Percentiles rank a stretch among this genome's conserved stretches.
Conservation (phyloP, 148 eudicot genomes). For the Nepenthes mirabilis region DNA sequence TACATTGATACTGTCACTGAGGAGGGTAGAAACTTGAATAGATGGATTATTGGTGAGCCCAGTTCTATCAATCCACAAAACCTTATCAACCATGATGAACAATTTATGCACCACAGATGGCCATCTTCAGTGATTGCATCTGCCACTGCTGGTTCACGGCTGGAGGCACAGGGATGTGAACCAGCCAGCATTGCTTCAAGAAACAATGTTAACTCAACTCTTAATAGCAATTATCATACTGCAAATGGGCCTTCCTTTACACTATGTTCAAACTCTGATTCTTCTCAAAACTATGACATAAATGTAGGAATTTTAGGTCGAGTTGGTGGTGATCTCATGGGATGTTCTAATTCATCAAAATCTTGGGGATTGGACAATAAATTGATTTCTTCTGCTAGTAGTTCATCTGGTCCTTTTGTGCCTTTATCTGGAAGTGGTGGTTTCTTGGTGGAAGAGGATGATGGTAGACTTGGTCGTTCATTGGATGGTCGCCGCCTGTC, state of each 20-base stretch:
- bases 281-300: conserved; percentile 30
- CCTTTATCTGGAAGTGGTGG: conserved; percentile 40
- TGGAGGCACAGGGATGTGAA: conserved; percentile 27
- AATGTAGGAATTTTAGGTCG: conserved; percentile 23
- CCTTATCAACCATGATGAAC: conserved; percentile 15
- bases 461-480: conserved; percentile 36
- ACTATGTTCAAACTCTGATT: conserved; percentile 22
- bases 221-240: conserved; percentile 14
- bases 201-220: conserved; percentile 25
- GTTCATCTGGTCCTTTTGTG: conserved; percentile 36
- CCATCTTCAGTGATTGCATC: conserved; percentile 20
- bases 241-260: conserved; percentile 17
- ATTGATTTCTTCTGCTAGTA: conserved; percentile 22
- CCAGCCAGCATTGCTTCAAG: neutral
- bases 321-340: conserved; percentile 26
- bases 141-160: conserved; percentile 15
- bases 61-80: conserved; percentile 16
- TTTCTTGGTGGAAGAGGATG: conserved; percentile 35
- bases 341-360: conserved; percentile 20
- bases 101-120: conserved; percentile 20
- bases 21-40: conserved; percentile 15
- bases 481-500: conserved; percentile 52
- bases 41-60: conserved; percentile 25
- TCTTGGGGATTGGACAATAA: conserved; percentile 21
- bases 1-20: conserved; percentile 15